Conservation (phyloP, 441 rosid species). For the Eruca vesicaria region DNA sequence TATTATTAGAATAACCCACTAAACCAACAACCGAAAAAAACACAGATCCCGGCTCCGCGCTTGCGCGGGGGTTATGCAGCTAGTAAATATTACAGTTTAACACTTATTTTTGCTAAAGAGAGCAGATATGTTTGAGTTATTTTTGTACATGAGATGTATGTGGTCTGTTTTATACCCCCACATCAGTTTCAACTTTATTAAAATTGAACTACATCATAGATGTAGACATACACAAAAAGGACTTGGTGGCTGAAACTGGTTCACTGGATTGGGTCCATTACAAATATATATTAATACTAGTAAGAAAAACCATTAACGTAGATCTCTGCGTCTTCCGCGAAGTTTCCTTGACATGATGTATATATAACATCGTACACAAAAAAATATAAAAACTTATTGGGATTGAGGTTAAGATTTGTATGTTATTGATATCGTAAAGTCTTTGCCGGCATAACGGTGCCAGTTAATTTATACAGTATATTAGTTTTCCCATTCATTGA, state of each 20-base stretch:
- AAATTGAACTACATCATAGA: conserved; percentile 23
- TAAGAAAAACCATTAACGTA: not conserved
- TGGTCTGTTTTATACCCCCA: conserved; percentile 4
- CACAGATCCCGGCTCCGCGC: too few relatives aligned
- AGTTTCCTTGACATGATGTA: conserved; percentile 20
- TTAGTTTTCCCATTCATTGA: too few relatives aligned
- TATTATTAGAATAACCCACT: too few relatives aligned
- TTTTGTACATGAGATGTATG: not conserved
- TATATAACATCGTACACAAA: too few relatives aligned
- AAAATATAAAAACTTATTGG: too few relatives aligned
- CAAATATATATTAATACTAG: conserved; percentile 1
- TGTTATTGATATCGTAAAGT: too few relatives aligned
- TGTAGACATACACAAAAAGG: not conserved
- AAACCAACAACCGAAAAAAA: too few relatives aligned
- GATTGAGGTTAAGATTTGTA: too few relatives aligned
- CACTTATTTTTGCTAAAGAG: not conserved
- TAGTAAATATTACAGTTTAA: too few relatives aligned
- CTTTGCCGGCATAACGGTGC: too few relatives aligned
- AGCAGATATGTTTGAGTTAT: not conserved
- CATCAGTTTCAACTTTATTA: conserved; percentile 13
- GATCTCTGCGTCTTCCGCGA: conserved; percentile 17
- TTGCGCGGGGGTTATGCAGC: too few relatives aligned
- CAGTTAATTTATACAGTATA: too few relatives aligned
- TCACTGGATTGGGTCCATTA: conserved; percentile 15
- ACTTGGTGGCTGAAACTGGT: conserved; percentile 23